Conservation (phyloP, 352 stramenopile species). For the Phytophthora sp. region DNA sequence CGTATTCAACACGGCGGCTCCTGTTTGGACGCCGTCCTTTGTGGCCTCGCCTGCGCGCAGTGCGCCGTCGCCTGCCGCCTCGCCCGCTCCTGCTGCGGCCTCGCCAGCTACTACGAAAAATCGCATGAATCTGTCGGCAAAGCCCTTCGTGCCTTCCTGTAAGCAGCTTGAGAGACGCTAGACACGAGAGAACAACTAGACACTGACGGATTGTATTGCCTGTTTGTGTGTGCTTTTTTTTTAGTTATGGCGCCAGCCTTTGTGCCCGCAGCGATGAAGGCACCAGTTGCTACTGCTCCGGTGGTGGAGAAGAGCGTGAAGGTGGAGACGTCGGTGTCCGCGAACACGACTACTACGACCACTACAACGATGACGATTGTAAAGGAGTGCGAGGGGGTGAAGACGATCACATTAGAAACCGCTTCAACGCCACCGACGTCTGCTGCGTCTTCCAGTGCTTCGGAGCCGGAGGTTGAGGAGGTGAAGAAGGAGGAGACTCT, state of each 20-base stretch:
- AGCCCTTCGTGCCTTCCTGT: conserved; percentile 68
- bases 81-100: conserved; percentile 5
- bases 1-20: conserved; percentile 63
- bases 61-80: background rate
- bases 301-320: conserved; percentile 26
- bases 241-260: conserved; percentile 47
- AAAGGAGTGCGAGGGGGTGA: conserved; percentile 18
- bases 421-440: conserved; percentile 38
- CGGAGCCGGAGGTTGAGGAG: conserved; percentile 49
- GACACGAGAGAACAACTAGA: background rate
- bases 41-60: background rate
- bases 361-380: background rate
- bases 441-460: conserved; percentile 32
- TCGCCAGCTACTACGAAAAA: conserved; percentile 29
- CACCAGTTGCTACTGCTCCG: conserved; percentile 4
- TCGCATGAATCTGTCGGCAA: conserved; percentile 60
- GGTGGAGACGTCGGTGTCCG: conserved; percentile 15
- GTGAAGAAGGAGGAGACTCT: conserved; percentile 16
- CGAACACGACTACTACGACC: background rate
- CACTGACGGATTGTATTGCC: conserved; percentile 4
- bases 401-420: conserved; percentile 1
- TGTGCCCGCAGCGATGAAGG: conserved; percentile 31
- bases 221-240: background rate
- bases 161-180: background rate
- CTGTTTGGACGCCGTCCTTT: conserved; percentile 52